These are phyloP conservation scores for Penicillium janthinellum DNA, from an alignment of 2,329 filamentous ascomycete genomes.

Conservation along the genomic window DNA sequence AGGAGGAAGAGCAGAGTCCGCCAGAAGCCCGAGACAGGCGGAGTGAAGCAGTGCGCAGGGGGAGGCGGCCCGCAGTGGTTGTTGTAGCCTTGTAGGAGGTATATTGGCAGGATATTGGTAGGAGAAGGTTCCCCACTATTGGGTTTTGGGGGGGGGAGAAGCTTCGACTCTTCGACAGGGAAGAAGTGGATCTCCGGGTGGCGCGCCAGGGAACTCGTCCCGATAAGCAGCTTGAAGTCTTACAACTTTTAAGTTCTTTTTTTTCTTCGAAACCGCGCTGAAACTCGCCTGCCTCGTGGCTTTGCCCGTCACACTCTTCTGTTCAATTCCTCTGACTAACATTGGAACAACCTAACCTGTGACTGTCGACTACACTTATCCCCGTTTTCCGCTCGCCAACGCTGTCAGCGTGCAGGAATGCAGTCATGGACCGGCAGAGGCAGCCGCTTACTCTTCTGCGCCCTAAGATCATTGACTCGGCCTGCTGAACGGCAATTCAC, in stretches of 20 bases:
- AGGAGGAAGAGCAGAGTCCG: background rate
- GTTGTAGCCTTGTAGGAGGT: conserved; percentile 21
- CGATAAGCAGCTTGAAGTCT: conserved; percentile 24
- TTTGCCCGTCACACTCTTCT: background rate
- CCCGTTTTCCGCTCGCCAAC: background rate
- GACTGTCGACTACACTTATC: background rate
- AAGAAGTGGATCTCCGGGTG: conserved; percentile 27
- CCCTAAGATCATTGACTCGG: conserved; percentile 37
- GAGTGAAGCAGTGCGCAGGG: background rate
- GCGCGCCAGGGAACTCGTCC: conserved; percentile 23
- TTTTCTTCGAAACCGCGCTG: conserved; percentile 6
- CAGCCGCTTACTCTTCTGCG: conserved; percentile 46
- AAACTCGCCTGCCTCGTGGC: background rate
- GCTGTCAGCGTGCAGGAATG: conserved; percentile 37
- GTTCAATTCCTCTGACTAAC: background rate
- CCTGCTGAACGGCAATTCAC: conserved; percentile 34
- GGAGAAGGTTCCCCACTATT: conserved; percentile 34
- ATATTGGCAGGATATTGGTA: conserved; percentile 30
- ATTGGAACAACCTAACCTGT: background rate
- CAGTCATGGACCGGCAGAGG: conserved; percentile 40
- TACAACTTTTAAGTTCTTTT: conserved; percentile 3
- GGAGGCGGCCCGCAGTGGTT: conserved; percentile 16
- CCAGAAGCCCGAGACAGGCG: background rate
- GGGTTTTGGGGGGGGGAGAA: conserved; percentile 5
- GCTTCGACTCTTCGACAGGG: conserved; percentile 13